Conservation (phyloP, 2,329 filamentous ascomycete species). For the Scleromitrula shiraiana region DNA sequence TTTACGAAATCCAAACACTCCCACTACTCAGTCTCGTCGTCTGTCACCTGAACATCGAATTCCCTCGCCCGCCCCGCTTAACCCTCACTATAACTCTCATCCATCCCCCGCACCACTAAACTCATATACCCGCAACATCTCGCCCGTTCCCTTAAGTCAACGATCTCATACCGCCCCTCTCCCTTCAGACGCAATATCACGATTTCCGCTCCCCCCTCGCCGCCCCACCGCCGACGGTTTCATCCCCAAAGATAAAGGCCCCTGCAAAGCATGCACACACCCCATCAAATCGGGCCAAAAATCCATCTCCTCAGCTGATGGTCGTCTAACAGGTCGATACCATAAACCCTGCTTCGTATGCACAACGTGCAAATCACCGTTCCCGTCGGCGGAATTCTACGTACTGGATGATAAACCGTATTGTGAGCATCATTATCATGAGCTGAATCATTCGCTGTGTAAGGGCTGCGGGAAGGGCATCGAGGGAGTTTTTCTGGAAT, state of each 20-base stretch:
- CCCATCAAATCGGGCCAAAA: conserved; percentile 83
- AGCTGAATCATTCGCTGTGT: conserved; percentile 82
- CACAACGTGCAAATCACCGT: conserved; percentile 71
- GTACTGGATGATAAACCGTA: conserved; percentile 82
- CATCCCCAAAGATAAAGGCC: too few species aligned
- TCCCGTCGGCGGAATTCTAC: conserved; percentile 85
- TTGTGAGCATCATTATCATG: conserved; percentile 88
- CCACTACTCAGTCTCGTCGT: conserved; percentile 35
- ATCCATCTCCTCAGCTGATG: conserved; percentile 88
- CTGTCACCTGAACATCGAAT: conserved; percentile 32
- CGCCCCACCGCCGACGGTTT: conserved; percentile 19
- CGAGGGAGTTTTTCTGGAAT: conserved; percentile 88
- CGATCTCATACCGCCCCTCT: conserved; percentile 11
- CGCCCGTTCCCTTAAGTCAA: conserved; percentile 1
- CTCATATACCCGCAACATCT: not conserved
- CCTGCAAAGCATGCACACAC: conserved; percentile 74
- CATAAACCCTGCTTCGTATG: conserved; percentile 95
- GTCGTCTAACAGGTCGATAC: conserved; percentile 83
- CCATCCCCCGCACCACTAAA: not conserved
- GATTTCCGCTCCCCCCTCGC: conserved; percentile 8
- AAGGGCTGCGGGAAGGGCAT: conserved; percentile 74
- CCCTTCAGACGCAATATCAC: not conserved
- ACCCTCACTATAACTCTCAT: too few species aligned
- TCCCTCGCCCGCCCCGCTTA: not conserved
- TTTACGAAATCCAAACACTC: conserved; percentile 41